Evolutionary conservation across 768 basidiomycete species (phyloP), one percentile per base, ranked within the genome.

Genomic region (Leccinellum luteum): DNA sequence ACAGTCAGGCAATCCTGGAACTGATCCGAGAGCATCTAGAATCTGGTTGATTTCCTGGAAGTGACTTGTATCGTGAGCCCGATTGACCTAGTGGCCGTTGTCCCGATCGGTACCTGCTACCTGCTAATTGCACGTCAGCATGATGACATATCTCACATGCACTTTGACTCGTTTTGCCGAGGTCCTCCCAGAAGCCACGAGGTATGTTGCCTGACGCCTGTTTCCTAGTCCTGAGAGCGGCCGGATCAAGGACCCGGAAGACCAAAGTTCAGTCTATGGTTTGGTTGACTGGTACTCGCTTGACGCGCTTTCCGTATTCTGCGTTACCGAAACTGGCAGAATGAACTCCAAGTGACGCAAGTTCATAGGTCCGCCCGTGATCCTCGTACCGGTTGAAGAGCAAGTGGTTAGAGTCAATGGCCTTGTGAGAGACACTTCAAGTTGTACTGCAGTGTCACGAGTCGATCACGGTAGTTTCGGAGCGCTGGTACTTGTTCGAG

Each of bases 1-100:
- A 48, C 50, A 51, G 57, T 25, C 44, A 52, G 59, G 60, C 35
- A 44, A 55, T 19, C 31, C 38, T 12, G 31, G 49, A 35, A 55
- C 35, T 51, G 59, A 59, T 61, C 66, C 68, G 68, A 68, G 27
- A 60, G 14, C 28, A n/a, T 38, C 55, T 43, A 25, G 25, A 25
- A 25, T 43, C 41, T 43, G 41, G 5, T 35, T 19, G n/a, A 19
- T n/a, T 43, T 13, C 41, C 19, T 43, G 19, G 19, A 19, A 43
- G 23, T 47, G 45, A 9, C 45, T 47, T 27, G 23, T 21, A 43
- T 21, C 41, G 41, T 43, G 19, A 43, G 19, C 41, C 41, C 41
- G 41, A 41, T 41, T 41, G 38, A 41, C 38, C 38, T 41, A 10
- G 38, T 41, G 19, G 41, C 14, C 45, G 14, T 47, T 25, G 45